Conservation (phyloP, 768 basidiomycete genomes). For the Rhodotorula diobovata region DNA sequence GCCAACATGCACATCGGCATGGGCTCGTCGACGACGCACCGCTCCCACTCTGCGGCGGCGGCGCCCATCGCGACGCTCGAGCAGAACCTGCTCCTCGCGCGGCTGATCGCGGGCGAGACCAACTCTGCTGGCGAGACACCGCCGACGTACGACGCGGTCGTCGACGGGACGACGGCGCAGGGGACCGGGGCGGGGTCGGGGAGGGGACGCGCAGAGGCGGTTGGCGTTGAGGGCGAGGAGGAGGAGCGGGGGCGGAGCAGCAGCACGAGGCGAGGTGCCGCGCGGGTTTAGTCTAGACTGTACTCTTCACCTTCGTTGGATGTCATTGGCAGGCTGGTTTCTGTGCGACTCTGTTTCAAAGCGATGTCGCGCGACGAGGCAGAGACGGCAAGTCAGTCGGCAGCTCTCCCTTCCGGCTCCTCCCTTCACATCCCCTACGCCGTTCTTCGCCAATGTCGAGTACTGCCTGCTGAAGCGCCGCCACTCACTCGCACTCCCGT, state of each 20-base stretch:
- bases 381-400: too few species aligned
- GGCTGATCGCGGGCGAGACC: constrained; percentile 75
- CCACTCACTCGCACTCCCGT: background rate
- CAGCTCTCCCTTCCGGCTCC: too few species aligned
- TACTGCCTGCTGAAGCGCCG: too few species aligned
- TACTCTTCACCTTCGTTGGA: too few species aligned
- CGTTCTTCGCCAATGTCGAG: too few species aligned
- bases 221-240: background rate
- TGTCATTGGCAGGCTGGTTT: too few species aligned
- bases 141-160: constrained; percentile 60
- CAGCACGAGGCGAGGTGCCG: background rate
- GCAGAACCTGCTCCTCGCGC: constrained; percentile 61
- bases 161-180: constrained; percentile 2
- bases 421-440: too few species aligned
- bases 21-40: background rate
- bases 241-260: constrained; percentile 19
- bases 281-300: background rate
- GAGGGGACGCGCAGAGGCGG: background rate
- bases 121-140: constrained; percentile 77
- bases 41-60: constrained; percentile 33
- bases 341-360: too few species aligned
- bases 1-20: constrained; percentile 16
- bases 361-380: too few species aligned
- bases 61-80: constrained; percentile 44
- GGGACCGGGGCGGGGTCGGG: too few species aligned